A percentile compares a stretch with the other conserved stretches of the same genome.
phyloP scores from a whole-genome alignment of 169 alveolate species.

The Cryptosporidium felis region DNA sequence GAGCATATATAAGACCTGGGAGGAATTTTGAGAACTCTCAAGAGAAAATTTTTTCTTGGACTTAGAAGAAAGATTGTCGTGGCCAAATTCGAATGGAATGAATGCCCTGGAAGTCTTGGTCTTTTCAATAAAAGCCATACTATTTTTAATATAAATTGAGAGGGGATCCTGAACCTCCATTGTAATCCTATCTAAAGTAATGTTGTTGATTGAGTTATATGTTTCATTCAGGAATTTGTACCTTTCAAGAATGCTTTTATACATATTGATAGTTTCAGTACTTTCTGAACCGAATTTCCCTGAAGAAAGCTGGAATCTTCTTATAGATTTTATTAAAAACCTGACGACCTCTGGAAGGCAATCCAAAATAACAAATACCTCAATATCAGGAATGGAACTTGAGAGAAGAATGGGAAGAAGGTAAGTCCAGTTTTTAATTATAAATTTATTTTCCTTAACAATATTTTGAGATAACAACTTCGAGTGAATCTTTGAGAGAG shows the following conservation, averaged over 20 bases:
- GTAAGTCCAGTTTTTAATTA: conserved; percentile 25
- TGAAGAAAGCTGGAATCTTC: conserved; percentile 9
- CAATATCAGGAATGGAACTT: conserved; percentile 2
- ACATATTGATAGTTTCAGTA: conserved; percentile 10
- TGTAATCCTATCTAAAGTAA: background rate
- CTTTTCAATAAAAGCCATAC: background rate
- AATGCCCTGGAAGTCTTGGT: conserved; percentile 15
- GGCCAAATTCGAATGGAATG: conserved; percentile 22
- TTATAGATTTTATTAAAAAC: conserved; percentile 30
- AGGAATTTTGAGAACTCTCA: background rate
- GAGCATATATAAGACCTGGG: background rate
- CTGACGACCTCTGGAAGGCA: conserved; percentile 2
- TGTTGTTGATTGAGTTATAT: background rate
- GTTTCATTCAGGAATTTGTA: background rate
- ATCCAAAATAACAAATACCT: conserved; percentile 10
- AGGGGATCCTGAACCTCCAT: conserved; percentile 36
- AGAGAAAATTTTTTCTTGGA: background rate
- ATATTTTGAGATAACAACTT: background rate
- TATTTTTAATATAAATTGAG: conserved; percentile 18
- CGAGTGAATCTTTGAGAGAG: background rate
- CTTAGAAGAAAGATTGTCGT: background rate
- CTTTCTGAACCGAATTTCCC: conserved; percentile 4
- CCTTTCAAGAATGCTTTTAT: background rate
- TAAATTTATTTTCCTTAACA: conserved; percentile 19
- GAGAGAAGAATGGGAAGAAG: conserved; percentile 39